phyloP scores from a whole-genome alignment of 1,284 basidiomycete genomes.

The Moesziomyces parantarcticus region DNA sequence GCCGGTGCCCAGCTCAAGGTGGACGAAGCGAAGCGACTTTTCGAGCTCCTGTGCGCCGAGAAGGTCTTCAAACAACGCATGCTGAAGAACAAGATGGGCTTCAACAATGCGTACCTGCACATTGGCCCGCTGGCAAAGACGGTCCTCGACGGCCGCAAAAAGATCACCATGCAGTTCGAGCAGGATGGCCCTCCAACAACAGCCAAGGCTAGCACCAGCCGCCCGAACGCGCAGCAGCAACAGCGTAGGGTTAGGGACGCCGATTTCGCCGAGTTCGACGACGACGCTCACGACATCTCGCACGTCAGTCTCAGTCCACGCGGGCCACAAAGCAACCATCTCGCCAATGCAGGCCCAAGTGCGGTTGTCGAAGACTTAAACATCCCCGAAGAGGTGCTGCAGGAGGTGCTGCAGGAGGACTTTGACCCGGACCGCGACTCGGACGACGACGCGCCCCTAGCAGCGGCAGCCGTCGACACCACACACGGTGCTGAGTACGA shows the following conservation, averaged over 20 bases:
- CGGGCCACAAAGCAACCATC: not conserved
- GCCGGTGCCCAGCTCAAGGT: conserved; percentile 72
- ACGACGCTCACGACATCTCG: conserved; percentile 49
- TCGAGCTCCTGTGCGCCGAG: conserved; percentile 73
- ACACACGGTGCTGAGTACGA: not conserved
- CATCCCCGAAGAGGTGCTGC: conserved; percentile 21
- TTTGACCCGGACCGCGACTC: conserved; percentile 19
- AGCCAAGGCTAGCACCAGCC: conserved; percentile 31
- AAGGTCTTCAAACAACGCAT: conserved; percentile 69
- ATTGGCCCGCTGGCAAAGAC: conserved; percentile 23
- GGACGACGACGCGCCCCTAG: conserved; percentile 23
- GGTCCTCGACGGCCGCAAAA: conserved; percentile 40
- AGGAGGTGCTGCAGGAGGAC: conserved; percentile 31
- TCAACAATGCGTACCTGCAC: conserved; percentile 67
- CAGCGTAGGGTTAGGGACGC: conserved; percentile 16
- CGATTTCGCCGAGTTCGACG: conserved; percentile 37
- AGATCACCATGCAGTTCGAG: conserved; percentile 52
- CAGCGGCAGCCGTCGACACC: not conserved
- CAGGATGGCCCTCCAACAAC: conserved; percentile 24
- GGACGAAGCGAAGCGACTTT: conserved; percentile 75
- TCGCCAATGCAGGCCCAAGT: conserved; percentile 10
- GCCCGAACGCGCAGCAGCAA: conserved; percentile 5
- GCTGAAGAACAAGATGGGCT: conserved; percentile 65
- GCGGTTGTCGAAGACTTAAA: conserved; percentile 17
- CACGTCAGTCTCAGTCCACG: conserved; percentile 40